Evolutionary conservation across 257 asterid species (phyloP), one percentile per base, ranked within the genome.

Genomic region (Prunella vulgaris): DNA sequence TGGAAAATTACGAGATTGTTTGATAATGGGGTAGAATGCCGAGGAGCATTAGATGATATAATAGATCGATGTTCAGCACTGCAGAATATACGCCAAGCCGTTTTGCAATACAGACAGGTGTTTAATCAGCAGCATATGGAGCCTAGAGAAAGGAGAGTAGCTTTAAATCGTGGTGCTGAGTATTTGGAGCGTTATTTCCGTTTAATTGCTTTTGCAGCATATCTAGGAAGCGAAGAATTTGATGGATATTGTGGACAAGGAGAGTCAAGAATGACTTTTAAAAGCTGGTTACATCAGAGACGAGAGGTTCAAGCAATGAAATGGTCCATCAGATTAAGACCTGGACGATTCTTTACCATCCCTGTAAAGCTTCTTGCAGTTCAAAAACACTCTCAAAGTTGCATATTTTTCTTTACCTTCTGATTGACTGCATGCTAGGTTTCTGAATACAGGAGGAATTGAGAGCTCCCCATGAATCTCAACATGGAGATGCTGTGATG

Each of bases 401-500:
- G 66, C 75, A 57, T 57, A 27, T 69, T 73, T 64, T 33, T 57
- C 71, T 80, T 73, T 77, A 32, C 18, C 69, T 70, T 78, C 54
- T 63, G 68, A 73, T 78, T 87, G 72, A 76, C 77, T 77, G 54
- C 74, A 30, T 73, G 72, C 51, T 72, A 59, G 58, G 42, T 80
- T 81, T 78, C 59, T 70, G 48, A 76, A 60, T 79, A 64, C 90
- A 93, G 98, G 98, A 93, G 84, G 96, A 90, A 76, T 74, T 93
- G 80, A 85, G 98, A 85, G 92, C 94, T 74, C 96, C 97, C 24
- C 90, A 88, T 70, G 98, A 93, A 78, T 90, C 96, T 82, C 97
- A 93, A 77, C 98, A 93, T 72, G 98, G 98, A 57, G 98, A 93
- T 83, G 98, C 98, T 67, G 98, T 93, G 67, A 93, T 93, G 98